These are phyloP conservation scores for Artemisia argyi DNA, from an alignment of 129 eudicot genomes.

Conservation along the genomic window DNA sequence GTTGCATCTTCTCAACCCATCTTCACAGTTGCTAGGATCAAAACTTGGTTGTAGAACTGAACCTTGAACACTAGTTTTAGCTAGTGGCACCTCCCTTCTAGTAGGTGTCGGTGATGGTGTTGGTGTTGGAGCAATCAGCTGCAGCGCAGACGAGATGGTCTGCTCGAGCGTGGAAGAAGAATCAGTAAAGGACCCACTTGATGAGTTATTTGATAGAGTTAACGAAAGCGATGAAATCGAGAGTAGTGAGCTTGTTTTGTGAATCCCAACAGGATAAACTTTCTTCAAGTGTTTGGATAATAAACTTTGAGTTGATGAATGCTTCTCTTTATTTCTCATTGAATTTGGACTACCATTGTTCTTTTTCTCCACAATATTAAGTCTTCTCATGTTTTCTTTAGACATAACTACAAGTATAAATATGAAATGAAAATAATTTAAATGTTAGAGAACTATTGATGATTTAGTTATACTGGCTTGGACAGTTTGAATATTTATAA, in stretches of 20 bases:
- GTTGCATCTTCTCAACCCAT: conserved; percentile 79
- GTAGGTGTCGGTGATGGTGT: conserved; percentile 5
- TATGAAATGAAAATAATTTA: conserved; percentile 1
- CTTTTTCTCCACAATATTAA: conserved; percentile 41
- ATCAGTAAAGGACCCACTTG: conserved; percentile 73
- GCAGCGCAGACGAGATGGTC: conserved; percentile 69
- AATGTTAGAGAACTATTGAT: conserved; percentile 21
- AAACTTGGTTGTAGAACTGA: conserved; percentile 30
- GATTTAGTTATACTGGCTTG: conserved; percentile 13
- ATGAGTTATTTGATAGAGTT: conserved; percentile 74
- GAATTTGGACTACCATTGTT: conserved; percentile 20
- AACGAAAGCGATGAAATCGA: conserved; percentile 86
- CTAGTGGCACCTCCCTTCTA: conserved; percentile 36
- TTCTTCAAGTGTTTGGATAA: conserved; percentile 74
- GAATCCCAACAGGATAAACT: conserved; percentile 78
- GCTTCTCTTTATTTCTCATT: conserved; percentile 43
- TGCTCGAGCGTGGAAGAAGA: conserved; percentile 67
- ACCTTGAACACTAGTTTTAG: conserved; percentile 34
- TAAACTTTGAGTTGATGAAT: conserved; percentile 40
- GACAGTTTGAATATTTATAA: conserved; percentile 41
- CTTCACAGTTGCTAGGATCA: conserved; percentile 35
- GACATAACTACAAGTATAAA: conserved; percentile 49
- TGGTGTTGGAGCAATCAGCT: conserved; percentile 44
- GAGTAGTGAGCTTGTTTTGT: conserved; percentile 63
- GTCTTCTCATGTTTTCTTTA: conserved; percentile 52